These are phyloP conservation scores for Diplosphaera chodatii DNA, from an alignment of 139 green algal species.

Conservation along the genomic window DNA sequence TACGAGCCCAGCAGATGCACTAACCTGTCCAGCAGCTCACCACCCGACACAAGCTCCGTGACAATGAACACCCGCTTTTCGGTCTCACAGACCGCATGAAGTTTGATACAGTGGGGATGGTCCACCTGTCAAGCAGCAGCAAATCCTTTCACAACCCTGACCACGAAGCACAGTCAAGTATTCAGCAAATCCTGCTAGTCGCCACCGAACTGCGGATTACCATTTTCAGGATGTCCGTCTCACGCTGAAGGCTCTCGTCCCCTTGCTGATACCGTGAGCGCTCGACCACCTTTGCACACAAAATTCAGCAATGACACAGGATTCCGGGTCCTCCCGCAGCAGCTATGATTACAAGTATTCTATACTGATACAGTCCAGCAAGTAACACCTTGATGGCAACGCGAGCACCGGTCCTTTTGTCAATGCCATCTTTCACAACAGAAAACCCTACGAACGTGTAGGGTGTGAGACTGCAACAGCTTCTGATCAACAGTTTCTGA, in stretches of 20 bases:
- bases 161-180: no score
- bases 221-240: conserved; percentile 68
- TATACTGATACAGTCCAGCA: no score
- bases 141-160: no score
- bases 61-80: conserved; percentile 70
- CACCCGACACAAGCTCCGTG: conserved; percentile 71
- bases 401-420: conserved; percentile 50
- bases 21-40: conserved; percentile 71
- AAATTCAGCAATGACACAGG: no score
- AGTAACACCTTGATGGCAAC: conserved; percentile 78
- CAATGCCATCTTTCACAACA: conserved; percentile 68
- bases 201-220: no score
- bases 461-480: no score
- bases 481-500: no score
- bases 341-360: no score
- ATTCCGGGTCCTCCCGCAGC: no score
- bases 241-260: conserved; percentile 65
- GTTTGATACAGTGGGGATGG: conserved; percentile 70
- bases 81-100: conserved; percentile 70
- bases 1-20: no score
- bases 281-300: conserved; percentile 63
- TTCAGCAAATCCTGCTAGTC: no score
- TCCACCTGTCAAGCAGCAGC: no score
- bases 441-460: conserved; percentile 64
- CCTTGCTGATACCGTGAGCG: conserved; percentile 61